Percentiles rank a stretch among this genome's conserved stretches.
Evolutionary conservation across 1,284 basidiomycete species (phyloP).

Genomic region (Porogramme epimiltina): DNA sequence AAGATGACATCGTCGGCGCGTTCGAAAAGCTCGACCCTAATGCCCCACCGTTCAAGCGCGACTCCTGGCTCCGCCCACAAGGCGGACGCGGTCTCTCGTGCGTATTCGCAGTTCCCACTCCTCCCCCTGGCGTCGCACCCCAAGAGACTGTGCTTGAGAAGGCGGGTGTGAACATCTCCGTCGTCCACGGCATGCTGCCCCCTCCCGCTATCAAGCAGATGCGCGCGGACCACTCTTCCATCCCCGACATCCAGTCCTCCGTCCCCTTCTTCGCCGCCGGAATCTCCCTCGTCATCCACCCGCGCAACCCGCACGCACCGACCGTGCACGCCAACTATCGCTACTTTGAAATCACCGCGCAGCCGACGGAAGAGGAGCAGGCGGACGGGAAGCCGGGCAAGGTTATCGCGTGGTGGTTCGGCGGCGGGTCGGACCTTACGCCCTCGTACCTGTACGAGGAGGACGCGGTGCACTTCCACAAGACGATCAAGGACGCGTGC

Average conservation of each 20-base stretch:
- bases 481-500: constrained; percentile 77
- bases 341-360: constrained; percentile 90
- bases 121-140: constrained; percentile 29
- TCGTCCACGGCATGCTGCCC: constrained; percentile 89
- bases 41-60: constrained; percentile 79
- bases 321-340: constrained; percentile 98
- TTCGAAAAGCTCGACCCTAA: constrained; percentile 82
- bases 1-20: constrained; percentile 80
- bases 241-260: constrained; percentile 64
- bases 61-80: constrained; percentile 83
- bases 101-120: constrained; percentile 74
- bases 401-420: constrained; percentile 96
- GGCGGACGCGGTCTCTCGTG: constrained; percentile 91
- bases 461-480: constrained; percentile 89
- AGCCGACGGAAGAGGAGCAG: constrained; percentile 34
- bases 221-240: constrained; percentile 86
- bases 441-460: constrained; percentile 91
- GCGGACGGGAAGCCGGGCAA: constrained; percentile 38
- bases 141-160: constrained; percentile 82
- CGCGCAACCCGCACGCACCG: constrained; percentile 87
- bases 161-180: constrained; percentile 93
- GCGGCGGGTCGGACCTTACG: constrained; percentile 95
- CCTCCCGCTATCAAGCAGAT: constrained; percentile 92
- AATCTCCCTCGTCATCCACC: constrained; percentile 91
- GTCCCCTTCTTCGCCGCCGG: constrained; percentile 96